Evolutionary conservation across 2,329 filamentous ascomycete genomes (phyloP), one percentile per base, ranked within the genome.

Genomic region (Fusarium torreyae): DNA sequence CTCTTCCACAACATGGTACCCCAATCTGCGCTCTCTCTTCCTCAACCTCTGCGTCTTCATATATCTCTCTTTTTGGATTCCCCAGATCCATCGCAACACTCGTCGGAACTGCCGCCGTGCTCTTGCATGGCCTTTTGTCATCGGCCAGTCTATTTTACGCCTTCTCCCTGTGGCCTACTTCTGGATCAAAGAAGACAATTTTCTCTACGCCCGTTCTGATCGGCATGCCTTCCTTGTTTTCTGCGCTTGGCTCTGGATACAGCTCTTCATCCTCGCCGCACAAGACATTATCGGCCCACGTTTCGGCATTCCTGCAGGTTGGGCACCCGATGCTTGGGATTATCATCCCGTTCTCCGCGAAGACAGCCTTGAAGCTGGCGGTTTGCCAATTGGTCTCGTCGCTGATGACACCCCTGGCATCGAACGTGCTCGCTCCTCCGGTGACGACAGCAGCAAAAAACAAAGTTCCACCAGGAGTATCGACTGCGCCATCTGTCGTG

Each of bases 401-500:
- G 49, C 72, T 70, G 55, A 79, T 22, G 77, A 79, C 39, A 70
- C 68, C 6, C 61, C 74, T 3, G 69, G 65, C 7, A 68, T 70
- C 17, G 72, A 60, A 67, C 75, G 52, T 72, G 79, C 57, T 73
- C 77, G 39, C 67, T 73, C 72, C 63, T 74, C 72, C 49, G 75
- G 79, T 66, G 63, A 82, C 66, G 76, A 81, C 38, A 70, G 77
- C 46, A 78, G 79, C 31, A 76, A 75, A 58, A 71, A 70, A 56
- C 63, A 71, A 28, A 76, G 75, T 34, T 77, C 72, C 50, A 77
- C 76, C 14, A 81, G 86, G 45, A 88, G 78, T 1, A 96, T 97
- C 63, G 94, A 98, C 81, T 99, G 96, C 79, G 94, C 94, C 18
- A 98, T 99, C 71, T 99, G 96, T 78, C 92, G 95, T 81, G 94